Percentiles rank a stretch among this genome's conserved stretches.
Conservation (phyloP, 805 yeast species). For the Phaffomyces opuntiae region DNA sequence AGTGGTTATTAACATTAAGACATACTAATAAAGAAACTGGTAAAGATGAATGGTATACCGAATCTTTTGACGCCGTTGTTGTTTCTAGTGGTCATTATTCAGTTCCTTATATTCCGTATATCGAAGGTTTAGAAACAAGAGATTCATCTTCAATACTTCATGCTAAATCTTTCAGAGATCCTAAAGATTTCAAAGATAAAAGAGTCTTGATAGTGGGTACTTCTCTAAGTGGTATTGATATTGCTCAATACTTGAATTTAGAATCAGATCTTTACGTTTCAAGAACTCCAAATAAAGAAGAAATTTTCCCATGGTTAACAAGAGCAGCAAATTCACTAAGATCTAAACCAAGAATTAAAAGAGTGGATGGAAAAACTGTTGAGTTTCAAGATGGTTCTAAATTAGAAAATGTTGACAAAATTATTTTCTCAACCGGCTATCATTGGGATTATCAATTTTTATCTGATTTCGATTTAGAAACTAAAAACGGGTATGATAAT, state of each 20-base stretch:
- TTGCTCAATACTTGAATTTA: constrained; percentile 34
- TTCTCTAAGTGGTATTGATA: constrained; percentile 34
- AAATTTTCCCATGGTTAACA: constrained; percentile 33
- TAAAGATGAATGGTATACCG: constrained; percentile 35
- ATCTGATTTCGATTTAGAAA: constrained; percentile 15
- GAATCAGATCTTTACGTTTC: constrained; percentile 47
- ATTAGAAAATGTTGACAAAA: constrained; percentile 28
- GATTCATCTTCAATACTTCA: constrained; percentile 41
- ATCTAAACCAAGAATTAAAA: constrained; percentile 22
- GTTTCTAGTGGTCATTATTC: constrained; percentile 56
- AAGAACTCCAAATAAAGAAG: constrained; percentile 64
- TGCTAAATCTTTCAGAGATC: constrained; percentile 40
- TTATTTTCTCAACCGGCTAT: constrained; percentile 36
- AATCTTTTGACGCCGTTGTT: constrained; percentile 46
- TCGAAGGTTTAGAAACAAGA: constrained; percentile 35
- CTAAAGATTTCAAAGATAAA: constrained; percentile 31
- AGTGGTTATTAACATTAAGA: constrained; percentile 31
- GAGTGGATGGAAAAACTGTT: constrained; percentile 22
- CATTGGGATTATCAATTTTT: constrained; percentile 34
- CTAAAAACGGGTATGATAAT: constrained; percentile 12
- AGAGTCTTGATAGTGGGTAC: constrained; percentile 39
- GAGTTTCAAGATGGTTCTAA: constrained; percentile 28
- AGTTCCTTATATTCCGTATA: constrained; percentile 46
- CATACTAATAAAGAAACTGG: constrained; percentile 11
- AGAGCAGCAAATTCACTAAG: constrained; percentile 32